Percentiles rank a stretch among this genome's conserved stretches.
Conservation (phyloP, 495 filamentous ascomycete species). For the Xylaria telfairii region DNA sequence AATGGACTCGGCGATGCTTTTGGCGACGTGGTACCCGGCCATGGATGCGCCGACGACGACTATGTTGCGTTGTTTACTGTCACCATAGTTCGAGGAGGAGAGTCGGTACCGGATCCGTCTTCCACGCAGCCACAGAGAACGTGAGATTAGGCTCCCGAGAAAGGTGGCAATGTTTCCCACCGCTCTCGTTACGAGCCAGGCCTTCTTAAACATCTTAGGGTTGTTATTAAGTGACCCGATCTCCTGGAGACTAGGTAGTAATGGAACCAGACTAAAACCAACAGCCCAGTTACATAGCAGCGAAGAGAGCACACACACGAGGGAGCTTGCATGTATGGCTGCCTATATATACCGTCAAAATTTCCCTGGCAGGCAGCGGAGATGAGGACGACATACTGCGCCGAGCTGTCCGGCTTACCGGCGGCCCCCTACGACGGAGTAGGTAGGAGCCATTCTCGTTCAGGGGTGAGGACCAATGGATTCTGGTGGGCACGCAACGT, state of each 20-base stretch:
- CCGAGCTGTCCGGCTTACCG: constrained; percentile 11
- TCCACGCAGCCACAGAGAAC: constrained; percentile 32
- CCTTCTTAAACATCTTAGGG: constrained; percentile 34
- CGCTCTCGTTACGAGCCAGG: constrained; percentile 29
- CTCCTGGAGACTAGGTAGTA: neutral
- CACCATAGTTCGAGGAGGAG: constrained; percentile 27
- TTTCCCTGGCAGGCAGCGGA: neutral
- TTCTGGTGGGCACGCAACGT: neutral
- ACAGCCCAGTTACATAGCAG: neutral
- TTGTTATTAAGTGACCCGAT: neutral
- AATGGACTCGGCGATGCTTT: constrained; percentile 52
- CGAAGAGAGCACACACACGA: neutral
- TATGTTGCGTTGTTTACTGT: constrained; percentile 46
- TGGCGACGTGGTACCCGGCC: constrained; percentile 54
- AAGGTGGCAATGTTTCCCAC: constrained; percentile 26
- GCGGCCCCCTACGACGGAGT: neutral
- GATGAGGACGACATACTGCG: neutral
- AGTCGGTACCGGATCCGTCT: constrained; percentile 30
- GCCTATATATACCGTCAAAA: neutral
- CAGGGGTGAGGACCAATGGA: neutral
- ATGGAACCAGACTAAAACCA: neutral
- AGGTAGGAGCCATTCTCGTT: neutral
- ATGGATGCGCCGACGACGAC: constrained; percentile 64
- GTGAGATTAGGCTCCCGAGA: constrained; percentile 28
- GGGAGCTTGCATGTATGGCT: neutral